Evolutionary conservation across 1,284 basidiomycete species (phyloP).

Genomic region (Cryptococcus sp.): DNA sequence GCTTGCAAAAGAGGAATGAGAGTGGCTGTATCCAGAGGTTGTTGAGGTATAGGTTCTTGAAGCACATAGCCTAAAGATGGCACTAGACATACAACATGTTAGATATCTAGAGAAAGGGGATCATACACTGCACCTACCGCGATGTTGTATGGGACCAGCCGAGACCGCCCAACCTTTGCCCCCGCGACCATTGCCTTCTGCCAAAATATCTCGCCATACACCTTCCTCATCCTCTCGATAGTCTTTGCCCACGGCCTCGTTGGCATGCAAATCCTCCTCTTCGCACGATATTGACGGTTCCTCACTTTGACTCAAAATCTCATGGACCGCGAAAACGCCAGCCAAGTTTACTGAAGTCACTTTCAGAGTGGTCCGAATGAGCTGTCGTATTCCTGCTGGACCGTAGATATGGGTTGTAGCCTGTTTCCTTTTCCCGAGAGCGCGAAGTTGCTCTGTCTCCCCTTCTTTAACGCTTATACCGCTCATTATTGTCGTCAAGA

Average conservation of each 20-base stretch:
- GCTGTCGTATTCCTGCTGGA: slow-evolving; percentile 74
- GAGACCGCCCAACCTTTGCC: slow-evolving; percentile 62
- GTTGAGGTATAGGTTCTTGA: slow-evolving; percentile 59
- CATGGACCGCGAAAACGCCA: slow-evolving; percentile 76
- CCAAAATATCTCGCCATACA: slow-evolving; percentile 65
- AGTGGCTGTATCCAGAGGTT: slow-evolving; percentile 46
- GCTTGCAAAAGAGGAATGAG: slow-evolving; percentile 52
- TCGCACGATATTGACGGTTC: slow-evolving; percentile 62
- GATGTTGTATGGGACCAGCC: slow-evolving; percentile 77
- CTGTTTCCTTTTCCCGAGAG: slow-evolving; percentile 47
- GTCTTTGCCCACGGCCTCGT: slow-evolving; percentile 69
- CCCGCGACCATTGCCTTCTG: slow-evolving; percentile 31
- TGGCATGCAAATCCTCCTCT: slow-evolving; percentile 60
- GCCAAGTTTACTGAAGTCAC: slow-evolving; percentile 68
- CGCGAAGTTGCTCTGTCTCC: slow-evolving; percentile 30
- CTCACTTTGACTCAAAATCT: slow-evolving; percentile 62
- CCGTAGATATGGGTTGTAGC: slow-evolving; percentile 77
- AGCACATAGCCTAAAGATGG: slow-evolving; percentile 81
- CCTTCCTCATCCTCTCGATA: slow-evolving; percentile 65
- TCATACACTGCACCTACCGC: slow-evolving; percentile 60
- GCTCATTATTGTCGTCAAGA: slow-evolving; percentile 66
- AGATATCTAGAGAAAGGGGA: background rate
- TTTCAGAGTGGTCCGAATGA: slow-evolving; percentile 71
- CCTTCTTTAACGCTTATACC: slow-evolving; percentile 53
- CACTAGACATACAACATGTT: slow-evolving; percentile 57